Percentiles rank a stretch among this genome's conserved stretches.
phyloP scores from a whole-genome alignment of 1,284 basidiomycete species.

The Ustilago crameri region DNA sequence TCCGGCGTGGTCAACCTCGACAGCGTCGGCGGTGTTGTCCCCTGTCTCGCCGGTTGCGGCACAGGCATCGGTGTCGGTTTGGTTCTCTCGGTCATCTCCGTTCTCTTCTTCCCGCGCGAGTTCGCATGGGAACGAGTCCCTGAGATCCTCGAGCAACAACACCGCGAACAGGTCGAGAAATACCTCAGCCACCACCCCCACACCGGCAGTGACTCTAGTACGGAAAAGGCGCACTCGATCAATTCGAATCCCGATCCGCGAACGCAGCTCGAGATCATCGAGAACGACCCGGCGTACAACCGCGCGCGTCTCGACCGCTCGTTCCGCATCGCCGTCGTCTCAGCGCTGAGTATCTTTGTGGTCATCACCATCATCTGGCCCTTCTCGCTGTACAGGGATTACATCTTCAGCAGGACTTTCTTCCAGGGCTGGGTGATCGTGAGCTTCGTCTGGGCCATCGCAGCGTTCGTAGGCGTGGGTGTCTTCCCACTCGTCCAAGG shows the following conservation, averaged over 20 bases:
- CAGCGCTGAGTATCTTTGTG: constrained; percentile 47
- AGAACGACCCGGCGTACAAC: constrained; percentile 38
- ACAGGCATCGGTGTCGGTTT: constrained; percentile 56
- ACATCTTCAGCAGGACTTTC: constrained; percentile 63
- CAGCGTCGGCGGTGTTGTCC: constrained; percentile 45
- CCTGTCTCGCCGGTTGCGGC: constrained; percentile 55
- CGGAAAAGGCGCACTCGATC: constrained; percentile 13
- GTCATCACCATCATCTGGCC: constrained; percentile 66
- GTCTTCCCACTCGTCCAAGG: constrained; percentile 60
- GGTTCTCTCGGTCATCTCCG: constrained; percentile 32
- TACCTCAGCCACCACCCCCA: constrained; percentile 2
- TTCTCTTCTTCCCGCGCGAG: constrained; percentile 44
- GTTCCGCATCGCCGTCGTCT: constrained; percentile 36
- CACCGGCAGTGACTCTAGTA: neutral
- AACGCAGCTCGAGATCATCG: constrained; percentile 45
- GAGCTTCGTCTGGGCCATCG: constrained; percentile 59
- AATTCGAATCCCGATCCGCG: constrained; percentile 16
- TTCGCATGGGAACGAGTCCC: constrained; percentile 55
- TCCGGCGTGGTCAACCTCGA: constrained; percentile 49
- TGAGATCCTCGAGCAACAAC: constrained; percentile 36
- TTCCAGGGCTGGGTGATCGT: constrained; percentile 65
- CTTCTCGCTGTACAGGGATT: constrained; percentile 63
- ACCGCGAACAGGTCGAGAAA: constrained; percentile 31
- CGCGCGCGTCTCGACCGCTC: constrained; percentile 32
- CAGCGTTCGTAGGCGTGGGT: constrained; percentile 56